These are phyloP conservation scores for Yarrowia sp. DNA, from an alignment of 805 yeast genomes.

Conservation along the genomic window DNA sequence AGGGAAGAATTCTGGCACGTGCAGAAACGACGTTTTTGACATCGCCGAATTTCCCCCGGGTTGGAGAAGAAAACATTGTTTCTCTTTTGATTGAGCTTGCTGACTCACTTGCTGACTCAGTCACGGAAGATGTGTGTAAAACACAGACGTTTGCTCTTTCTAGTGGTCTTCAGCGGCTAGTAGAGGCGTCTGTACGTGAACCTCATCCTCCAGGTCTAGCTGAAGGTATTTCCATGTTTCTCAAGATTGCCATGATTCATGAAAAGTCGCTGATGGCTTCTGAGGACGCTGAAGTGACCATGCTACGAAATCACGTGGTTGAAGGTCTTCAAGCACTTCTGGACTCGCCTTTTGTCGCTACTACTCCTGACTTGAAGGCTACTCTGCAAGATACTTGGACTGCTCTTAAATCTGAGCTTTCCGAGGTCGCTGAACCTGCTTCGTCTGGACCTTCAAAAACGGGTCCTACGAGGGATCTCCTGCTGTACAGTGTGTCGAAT, in stretches of 20 bases:
- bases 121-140: conserved; percentile 28
- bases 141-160: conserved; percentile 28
- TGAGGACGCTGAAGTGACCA: conserved; percentile 2
- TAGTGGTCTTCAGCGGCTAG: conserved; percentile 30
- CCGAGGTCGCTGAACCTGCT: conserved; percentile 19
- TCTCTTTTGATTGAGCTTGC: conserved; percentile 28
- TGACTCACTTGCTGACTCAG: conserved; percentile 34
- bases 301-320: conserved; percentile 14
- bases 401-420: not conserved
- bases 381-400: conserved; percentile 23
- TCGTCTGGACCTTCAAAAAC: conserved; percentile 6
- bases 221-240: conserved; percentile 32
- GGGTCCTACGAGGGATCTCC: conserved; percentile 31
- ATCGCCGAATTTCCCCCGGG: conserved; percentile 32
- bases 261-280: conserved; percentile 24
- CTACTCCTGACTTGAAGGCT: conserved; percentile 9
- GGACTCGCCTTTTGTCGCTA: conserved; percentile 27
- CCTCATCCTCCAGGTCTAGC: conserved; percentile 28
- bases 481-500: conserved; percentile 36
- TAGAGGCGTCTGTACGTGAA: conserved; percentile 1
- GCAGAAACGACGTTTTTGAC: conserved; percentile 31
- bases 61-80: not conserved
- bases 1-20: conserved; percentile 29
- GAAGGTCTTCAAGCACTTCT: conserved; percentile 4
- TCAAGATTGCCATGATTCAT: conserved; percentile 35